Percentiles rank a stretch among this genome's conserved stretches.
Conservation (phyloP, 2,329 filamentous ascomycete species). For the Colletotrichum australisinense region DNA sequence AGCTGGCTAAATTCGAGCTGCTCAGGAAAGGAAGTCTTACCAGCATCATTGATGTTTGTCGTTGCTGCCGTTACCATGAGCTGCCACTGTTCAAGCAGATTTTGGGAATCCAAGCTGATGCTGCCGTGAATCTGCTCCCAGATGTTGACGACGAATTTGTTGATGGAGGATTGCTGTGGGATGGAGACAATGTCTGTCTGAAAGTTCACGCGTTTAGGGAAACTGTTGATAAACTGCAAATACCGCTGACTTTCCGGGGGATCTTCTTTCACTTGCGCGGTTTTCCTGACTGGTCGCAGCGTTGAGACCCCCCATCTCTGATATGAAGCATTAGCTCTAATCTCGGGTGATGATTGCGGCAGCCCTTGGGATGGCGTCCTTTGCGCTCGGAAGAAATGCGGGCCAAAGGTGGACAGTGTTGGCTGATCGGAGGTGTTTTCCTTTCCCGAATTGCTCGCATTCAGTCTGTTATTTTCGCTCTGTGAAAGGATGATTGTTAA, state of each 20-base stretch:
- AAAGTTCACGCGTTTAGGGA: conserved; percentile 35
- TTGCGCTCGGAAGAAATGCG: conserved; percentile 12
- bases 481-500: conserved; percentile 33
- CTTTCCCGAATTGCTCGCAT: conserved; percentile 8
- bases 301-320: conserved; percentile 21
- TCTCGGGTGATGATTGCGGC: neutral
- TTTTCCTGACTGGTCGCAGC: conserved; percentile 15
- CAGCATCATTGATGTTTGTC: conserved; percentile 33
- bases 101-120: conserved; percentile 42
- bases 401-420: neutral
- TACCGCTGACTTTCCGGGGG: conserved; percentile 32
- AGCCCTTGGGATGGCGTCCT: neutral
- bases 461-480: conserved; percentile 20
- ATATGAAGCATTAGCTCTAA: neutral
- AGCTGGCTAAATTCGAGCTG: conserved; percentile 26
- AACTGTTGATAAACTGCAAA: conserved; percentile 37
- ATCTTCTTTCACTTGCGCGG: conserved; percentile 17
- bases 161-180: conserved; percentile 37
- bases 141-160: conserved; percentile 46
- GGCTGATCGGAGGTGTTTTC: neutral
- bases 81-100: conserved; percentile 42
- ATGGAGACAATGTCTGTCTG: conserved; percentile 19
- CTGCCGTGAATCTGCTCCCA: conserved; percentile 48
- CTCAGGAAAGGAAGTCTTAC: conserved; percentile 26
- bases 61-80: conserved; percentile 35